Evolutionary conservation across 2,329 filamentous ascomycete species (phyloP).

Genomic region (Penicillium olsonii): DNA sequence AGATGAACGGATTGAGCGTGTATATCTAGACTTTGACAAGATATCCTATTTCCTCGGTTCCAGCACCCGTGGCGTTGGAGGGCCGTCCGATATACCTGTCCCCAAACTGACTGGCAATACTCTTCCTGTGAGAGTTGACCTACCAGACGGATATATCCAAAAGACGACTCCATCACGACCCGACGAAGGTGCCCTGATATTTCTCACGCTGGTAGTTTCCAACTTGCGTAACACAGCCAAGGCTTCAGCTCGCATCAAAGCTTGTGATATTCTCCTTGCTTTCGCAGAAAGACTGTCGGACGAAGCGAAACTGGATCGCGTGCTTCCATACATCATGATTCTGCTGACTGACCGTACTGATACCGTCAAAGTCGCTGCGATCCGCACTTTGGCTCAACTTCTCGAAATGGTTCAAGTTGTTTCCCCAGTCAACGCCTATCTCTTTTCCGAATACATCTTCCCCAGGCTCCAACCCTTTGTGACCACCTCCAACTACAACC

Average conservation of each 20-base stretch:
- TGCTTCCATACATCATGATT: constrained; percentile 84
- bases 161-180: constrained; percentile 63
- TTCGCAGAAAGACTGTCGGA: constrained; percentile 91
- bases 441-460: constrained; percentile 68
- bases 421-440: constrained; percentile 69
- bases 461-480: constrained; percentile 61
- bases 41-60: constrained; percentile 92
- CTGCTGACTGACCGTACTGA: constrained; percentile 81
- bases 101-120: constrained; percentile 36
- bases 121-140: constrained; percentile 78
- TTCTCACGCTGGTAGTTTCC: constrained; percentile 83
- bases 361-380: constrained; percentile 79
- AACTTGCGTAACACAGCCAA: constrained; percentile 87
- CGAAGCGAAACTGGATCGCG: constrained; percentile 90
- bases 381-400: constrained; percentile 85
- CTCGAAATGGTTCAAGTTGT: constrained; percentile 85
- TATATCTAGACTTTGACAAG: constrained; percentile 96
- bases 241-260: constrained; percentile 81
- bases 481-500: constrained; percentile 53
- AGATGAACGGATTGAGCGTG: constrained; percentile 89
- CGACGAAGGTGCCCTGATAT: constrained; percentile 91
- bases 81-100: constrained; percentile 33
- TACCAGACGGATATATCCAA: constrained; percentile 79
- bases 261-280: constrained; percentile 86
- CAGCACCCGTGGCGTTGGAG: constrained; percentile 52